Conservation (phyloP, 257 asterid species). For the Leptodermis oblonga region DNA sequence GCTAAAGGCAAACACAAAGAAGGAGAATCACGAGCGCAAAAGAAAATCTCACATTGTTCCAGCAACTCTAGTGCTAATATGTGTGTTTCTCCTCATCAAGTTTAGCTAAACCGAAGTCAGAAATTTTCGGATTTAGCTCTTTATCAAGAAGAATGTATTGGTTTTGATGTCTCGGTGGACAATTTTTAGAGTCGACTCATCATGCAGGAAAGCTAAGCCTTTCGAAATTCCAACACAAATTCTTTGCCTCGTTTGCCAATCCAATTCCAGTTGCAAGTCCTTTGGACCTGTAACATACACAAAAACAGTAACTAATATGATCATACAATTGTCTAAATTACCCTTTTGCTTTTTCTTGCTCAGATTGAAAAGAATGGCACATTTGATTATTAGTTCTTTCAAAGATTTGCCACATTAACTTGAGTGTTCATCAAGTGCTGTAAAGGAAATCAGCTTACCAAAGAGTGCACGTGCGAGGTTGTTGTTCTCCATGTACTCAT, state of each 20-base stretch:
- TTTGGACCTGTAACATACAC: slow-evolving; percentile 38
- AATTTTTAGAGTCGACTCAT: slow-evolving; percentile 57
- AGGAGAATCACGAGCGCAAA: background rate
- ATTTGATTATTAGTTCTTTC: background rate
- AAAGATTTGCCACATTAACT: background rate
- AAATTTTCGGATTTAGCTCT: slow-evolving; percentile 60
- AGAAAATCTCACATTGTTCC: slow-evolving; percentile 55
- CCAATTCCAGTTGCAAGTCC: slow-evolving; percentile 38
- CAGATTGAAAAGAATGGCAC: background rate
- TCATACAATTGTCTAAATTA: too few species aligned
- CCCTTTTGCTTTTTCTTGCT: background rate
- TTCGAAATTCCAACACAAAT: slow-evolving; percentile 56
- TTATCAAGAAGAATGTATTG: slow-evolving; percentile 52
- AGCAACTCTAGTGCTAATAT: slow-evolving; percentile 63
- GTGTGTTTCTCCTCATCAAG: slow-evolving; percentile 60
- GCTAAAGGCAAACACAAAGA: too few species aligned
- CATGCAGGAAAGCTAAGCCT: slow-evolving; percentile 61
- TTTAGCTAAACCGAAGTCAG: slow-evolving; percentile 74
- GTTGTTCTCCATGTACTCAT: slow-evolving; percentile 69
- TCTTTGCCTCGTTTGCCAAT: slow-evolving; percentile 44
- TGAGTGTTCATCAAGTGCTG: background rate
- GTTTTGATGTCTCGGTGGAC: slow-evolving; percentile 70
- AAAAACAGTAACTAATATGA: background rate
- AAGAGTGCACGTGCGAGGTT: slow-evolving; percentile 52
- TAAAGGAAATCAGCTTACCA: slow-evolving; percentile 30